Evolutionary conservation across 331 rosid genomes (phyloP).

Genomic region (Saraca asoca): DNA sequence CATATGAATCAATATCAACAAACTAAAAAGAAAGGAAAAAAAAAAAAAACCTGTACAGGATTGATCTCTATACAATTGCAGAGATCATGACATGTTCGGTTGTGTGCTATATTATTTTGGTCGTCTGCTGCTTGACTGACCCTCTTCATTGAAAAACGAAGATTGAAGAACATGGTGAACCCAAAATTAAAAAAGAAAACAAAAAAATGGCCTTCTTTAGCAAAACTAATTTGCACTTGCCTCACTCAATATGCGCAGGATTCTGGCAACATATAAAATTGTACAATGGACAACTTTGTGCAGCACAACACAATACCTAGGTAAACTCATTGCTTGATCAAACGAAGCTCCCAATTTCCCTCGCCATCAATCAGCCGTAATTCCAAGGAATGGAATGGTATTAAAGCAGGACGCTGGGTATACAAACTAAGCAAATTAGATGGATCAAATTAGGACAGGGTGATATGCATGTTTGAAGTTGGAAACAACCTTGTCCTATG

Average conservation of each 20-base stretch:
- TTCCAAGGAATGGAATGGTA: slow-evolving; percentile 82
- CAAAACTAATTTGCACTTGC: slow-evolving; percentile 29
- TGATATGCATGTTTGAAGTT: too few relatives aligned
- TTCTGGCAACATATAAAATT: slow-evolving; percentile 27
- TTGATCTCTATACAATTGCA: slow-evolving; percentile 28
- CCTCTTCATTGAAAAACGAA: slow-evolving; percentile 25
- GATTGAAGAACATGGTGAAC: slow-evolving; percentile 24
- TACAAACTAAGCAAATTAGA: slow-evolving; percentile 31
- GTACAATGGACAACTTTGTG: slow-evolving; percentile 27
- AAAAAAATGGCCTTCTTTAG: slow-evolving; percentile 25
- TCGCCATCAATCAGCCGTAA: slow-evolving; percentile 92
- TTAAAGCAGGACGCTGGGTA: slow-evolving; percentile 89
- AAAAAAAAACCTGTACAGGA: slow-evolving; percentile 42
- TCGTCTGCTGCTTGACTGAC: slow-evolving; percentile 12
- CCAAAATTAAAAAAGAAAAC: slow-evolving; percentile 23
- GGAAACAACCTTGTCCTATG: too few relatives aligned
- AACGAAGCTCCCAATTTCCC: slow-evolving; percentile 95
- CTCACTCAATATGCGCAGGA: slow-evolving; percentile 28
- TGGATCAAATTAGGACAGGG: too few relatives aligned
- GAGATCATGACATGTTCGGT: slow-evolving; percentile 23
- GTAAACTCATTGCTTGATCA: slow-evolving; percentile 61
- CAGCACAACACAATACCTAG: too few relatives aligned
- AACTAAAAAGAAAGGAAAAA: too few relatives aligned
- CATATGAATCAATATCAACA: too few relatives aligned
- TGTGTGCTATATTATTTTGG: slow-evolving; percentile 26